Evolutionary conservation across 176 grass and related monocot species (phyloP).

Genomic region (Phoenix roebelenii): DNA sequence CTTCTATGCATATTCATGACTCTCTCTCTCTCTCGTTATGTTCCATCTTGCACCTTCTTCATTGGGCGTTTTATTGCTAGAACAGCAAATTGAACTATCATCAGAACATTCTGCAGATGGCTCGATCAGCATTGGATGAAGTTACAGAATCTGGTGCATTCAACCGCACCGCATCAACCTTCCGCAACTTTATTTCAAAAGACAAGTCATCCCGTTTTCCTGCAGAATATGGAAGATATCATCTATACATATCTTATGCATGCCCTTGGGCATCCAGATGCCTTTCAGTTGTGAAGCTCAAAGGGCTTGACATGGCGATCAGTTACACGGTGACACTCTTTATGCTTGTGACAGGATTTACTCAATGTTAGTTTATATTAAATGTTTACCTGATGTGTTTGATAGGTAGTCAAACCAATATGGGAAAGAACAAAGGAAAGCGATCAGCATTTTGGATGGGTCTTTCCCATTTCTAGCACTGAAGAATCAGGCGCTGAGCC

Average conservation of each 20-base stretch:
- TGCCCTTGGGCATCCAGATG: conserved; percentile 93
- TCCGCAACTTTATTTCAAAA: conserved; percentile 65
- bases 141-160: conserved; percentile 68
- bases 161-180: conserved; percentile 62
- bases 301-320: conserved; percentile 72
- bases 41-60: too few species aligned
- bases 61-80: too few species aligned
- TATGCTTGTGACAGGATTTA: too few species aligned
- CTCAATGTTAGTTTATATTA: too few species aligned
- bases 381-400: not conserved
- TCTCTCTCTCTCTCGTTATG: too few species aligned
- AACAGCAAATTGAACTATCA: conserved; percentile 1
- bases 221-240: conserved; percentile 64
- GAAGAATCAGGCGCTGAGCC: conserved; percentile 62
- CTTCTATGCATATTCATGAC: too few species aligned
- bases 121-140: conserved; percentile 64
- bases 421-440: conserved; percentile 72
- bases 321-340: conserved; percentile 43
- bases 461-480: conserved; percentile 45
- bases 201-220: conserved; percentile 56
- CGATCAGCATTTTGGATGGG: conserved; percentile 83
- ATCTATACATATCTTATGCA: conserved; percentile 92
- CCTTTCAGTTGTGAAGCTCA: conserved; percentile 83
- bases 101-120: conserved; percentile 41
- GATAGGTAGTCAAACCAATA: conserved; percentile 62